Evolutionary conservation across 1,139 yeast genomes (phyloP), one percentile per base, ranked within the genome.

Genomic region (Yamadazyma mexicana): DNA sequence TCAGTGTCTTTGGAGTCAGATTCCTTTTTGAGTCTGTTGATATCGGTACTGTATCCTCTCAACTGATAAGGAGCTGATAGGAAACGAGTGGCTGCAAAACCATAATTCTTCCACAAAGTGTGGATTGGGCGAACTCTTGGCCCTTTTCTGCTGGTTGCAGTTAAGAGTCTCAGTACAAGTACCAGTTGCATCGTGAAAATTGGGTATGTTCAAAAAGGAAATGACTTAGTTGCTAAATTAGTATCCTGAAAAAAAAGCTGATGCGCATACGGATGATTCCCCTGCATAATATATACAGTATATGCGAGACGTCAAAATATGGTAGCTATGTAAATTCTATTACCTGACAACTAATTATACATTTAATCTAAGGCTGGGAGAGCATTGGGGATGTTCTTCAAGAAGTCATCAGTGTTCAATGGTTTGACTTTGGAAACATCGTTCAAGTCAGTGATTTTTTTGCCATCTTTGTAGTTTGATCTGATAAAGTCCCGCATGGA

Each of bases 401-500:
- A 51, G 46, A 77, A 78, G 47, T 78, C 83, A 5, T 62, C 55
- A 8, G 79, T 63, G 23, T 53, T 58, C 40, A 77, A 64, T 3
- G 80, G 73, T 40, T 80, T 62, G 28, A 77, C 70, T 28, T 69
- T 60, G 10, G 57, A 57, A 18, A 55, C 52, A 24, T 55, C 55
- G 23, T 50, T 61, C 7, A 26, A 14, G 11, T 60, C 55, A 16
- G 43, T 45, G 15, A 51, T 45, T 35, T 69, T 60, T 48, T 72
- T 72, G 9, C 81, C 80, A 40, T 69, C 65, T 45, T 66, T 64
- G 48, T 65, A 66, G 50, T 71, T 69, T 33, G 56, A 58, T 47
- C 79, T 72, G 36, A 91, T 86, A 56, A 80, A 88, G 58, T 91
- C 97, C 51, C 96, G 74, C 58, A 92, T 91, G 0, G 97, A 89